Percentiles rank a stretch among this genome's conserved stretches.
phyloP scores from a whole-genome alignment of 129 eudicot species.

The Saussurea involucrata region DNA sequence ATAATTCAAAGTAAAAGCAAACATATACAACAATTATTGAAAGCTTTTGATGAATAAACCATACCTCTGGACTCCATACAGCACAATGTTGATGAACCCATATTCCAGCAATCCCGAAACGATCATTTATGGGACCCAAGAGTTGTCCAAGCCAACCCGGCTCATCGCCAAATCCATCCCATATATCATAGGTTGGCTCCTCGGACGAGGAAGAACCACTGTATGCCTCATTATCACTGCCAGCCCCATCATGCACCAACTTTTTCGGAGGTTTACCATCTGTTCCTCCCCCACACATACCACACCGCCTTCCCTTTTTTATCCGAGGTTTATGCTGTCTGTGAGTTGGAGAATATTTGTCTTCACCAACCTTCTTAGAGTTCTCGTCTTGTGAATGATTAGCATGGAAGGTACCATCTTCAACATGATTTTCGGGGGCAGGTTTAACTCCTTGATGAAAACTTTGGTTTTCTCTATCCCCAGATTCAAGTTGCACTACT shows the following conservation, averaged over 20 bases:
- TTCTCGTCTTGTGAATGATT: slow-evolving; percentile 38
- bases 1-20: background rate
- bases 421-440: slow-evolving; percentile 21
- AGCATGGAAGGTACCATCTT: slow-evolving; percentile 23
- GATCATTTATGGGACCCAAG: slow-evolving; percentile 91
- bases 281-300: slow-evolving; percentile 90
- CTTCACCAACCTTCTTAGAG: slow-evolving; percentile 24
- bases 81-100: slow-evolving; percentile 99
- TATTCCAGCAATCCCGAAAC: slow-evolving; percentile 91
- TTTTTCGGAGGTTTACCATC: slow-evolving; percentile 93
- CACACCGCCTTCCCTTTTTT: slow-evolving; percentile 86
- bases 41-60: slow-evolving; percentile 17
- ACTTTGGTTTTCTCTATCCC: slow-evolving; percentile 22
- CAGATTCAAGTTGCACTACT: slow-evolving; percentile 26
- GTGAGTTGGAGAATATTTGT: slow-evolving; percentile 25
- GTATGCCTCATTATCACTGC: slow-evolving; percentile 83
- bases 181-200: slow-evolving; percentile 74
- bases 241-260: slow-evolving; percentile 53
- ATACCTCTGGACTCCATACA: slow-evolving; percentile 99
- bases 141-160: slow-evolving; percentile 97
- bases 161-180: slow-evolving; percentile 98
- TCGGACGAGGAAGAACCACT: slow-evolving; percentile 89
- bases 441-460: slow-evolving; percentile 25
- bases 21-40: background rate
- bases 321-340: slow-evolving; percentile 41